Base-by-base conservation (phyloP, 306 rosid genomes). In the Rosa persica region DNA sequence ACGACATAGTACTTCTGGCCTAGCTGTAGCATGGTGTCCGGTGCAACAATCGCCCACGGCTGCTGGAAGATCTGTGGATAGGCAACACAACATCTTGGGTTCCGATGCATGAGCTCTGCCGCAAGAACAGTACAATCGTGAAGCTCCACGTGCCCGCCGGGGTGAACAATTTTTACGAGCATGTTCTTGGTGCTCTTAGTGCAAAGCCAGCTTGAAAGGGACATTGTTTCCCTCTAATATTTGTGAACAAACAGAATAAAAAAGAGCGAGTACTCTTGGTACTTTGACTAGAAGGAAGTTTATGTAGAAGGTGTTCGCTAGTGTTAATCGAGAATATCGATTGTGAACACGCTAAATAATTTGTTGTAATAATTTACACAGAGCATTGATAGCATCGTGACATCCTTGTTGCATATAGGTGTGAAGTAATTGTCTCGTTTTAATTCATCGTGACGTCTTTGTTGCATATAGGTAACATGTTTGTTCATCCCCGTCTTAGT, bases 21-120 rank as follows among this genome's bases (percentile, higher is more conserved):
- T 42, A 81, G 85, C 86, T 71, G 60, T 58, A 93, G 88, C 81
- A 72, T 75, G n/a, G 90, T 81, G 42, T 93, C 91, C 20, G 95
- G 92, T 34, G 69, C 84, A 73, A 91, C 89, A 64, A 90, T 73
- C n/a, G 89, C 93, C 97, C 91, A 87, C 46, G 97, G 95, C 70
- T 87, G 87, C 83, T 85, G 85, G 80, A 88, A 89, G 62, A 90
- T 87, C 10, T 83, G 69, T 0, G 97, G 96, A 79, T 87, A 74
- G 0, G 91, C 82, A 1, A 93, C 83, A 17, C 78, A 84, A 73
- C 90, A 80, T 73, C 76, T 83, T 1, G 92, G 94, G 62, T 91
- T 83, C 60, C 80, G 88, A 20, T 49, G 36, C 87, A 87, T 85
- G 20, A 93, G 87, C 82, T 87, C 90, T 2, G 83, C 89, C 13